Percentiles rank a stretch among this genome's conserved stretches.
These are phyloP conservation scores for Cercospora sesami DNA, from an alignment of 2,329 filamentous ascomycete species.

Conservation along the genomic window DNA sequence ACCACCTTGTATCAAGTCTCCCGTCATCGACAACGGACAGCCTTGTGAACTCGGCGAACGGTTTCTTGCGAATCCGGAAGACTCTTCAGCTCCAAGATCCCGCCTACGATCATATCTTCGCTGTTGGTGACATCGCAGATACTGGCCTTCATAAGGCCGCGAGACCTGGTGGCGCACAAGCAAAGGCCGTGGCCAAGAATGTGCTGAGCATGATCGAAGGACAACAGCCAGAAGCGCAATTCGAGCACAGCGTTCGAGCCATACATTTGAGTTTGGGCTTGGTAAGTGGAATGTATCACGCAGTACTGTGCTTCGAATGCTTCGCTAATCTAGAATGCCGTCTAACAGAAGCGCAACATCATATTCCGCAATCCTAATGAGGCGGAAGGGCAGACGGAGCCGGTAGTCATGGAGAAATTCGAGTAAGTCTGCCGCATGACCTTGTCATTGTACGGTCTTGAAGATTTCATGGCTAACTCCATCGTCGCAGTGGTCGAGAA, in stretches of 20 bases:
- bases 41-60: constrained; percentile 25
- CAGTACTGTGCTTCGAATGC: neutral
- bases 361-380: constrained; percentile 25
- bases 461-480: neutral
- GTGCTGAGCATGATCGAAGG: constrained; percentile 50
- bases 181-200: constrained; percentile 56
- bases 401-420: constrained; percentile 21
- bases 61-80: constrained; percentile 49
- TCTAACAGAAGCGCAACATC: constrained; percentile 20
- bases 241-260: constrained; percentile 12
- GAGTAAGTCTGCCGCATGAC: constrained; percentile 10
- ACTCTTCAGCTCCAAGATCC: constrained; percentile 59
- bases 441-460: neutral
- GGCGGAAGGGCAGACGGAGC: constrained; percentile 22
- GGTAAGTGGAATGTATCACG: neutral
- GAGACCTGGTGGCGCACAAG: constrained; percentile 57
- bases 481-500: constrained; percentile 15
- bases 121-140: constrained; percentile 64
- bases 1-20: constrained; percentile 53
- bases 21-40: constrained; percentile 46
- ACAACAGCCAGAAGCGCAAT: constrained; percentile 6
- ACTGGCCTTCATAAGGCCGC: constrained; percentile 55
- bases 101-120: constrained; percentile 56
- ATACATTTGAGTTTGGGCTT: constrained; percentile 26
- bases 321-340: neutral